Evolutionary conservation across 2,329 filamentous ascomycete species (phyloP).

Genomic region (Ophiocordyceps polyrhachis-furcata): DNA sequence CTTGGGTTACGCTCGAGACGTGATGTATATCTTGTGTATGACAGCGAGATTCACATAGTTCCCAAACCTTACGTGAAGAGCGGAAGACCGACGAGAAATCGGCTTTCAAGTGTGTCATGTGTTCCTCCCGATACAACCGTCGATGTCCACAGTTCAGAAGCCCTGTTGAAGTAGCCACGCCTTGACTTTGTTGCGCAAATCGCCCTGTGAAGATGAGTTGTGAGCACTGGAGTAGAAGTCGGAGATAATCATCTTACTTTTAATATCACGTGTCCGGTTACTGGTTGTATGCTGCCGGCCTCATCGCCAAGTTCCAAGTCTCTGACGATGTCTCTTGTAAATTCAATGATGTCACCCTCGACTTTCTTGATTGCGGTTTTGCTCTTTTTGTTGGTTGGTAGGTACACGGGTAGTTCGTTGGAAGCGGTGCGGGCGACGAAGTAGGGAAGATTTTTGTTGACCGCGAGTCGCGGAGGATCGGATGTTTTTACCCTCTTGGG

Average conservation of each 20-base stretch:
- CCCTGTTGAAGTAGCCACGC: constrained; percentile 16
- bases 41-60: constrained; percentile 6
- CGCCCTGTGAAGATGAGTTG: constrained; percentile 8
- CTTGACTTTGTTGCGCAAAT: constrained; percentile 11
- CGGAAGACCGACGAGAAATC: neutral
- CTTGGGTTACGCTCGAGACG: constrained; percentile 1
- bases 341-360: constrained; percentile 46
- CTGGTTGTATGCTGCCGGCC: constrained; percentile 32
- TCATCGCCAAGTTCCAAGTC: constrained; percentile 37
- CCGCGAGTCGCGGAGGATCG: too few relatives aligned
- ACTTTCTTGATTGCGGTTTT: constrained; percentile 63
- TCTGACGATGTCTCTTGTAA: constrained; percentile 44
- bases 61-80: constrained; percentile 6
- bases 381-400: constrained; percentile 62
- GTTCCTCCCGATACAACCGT: neutral
- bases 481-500: too few relatives aligned
- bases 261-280: constrained; percentile 57
- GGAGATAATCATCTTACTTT: constrained; percentile 32
- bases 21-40: constrained; percentile 9
- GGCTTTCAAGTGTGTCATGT: too few relatives aligned
- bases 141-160: constrained; percentile 10
- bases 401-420: constrained; percentile 59
- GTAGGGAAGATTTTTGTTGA: constrained; percentile 28
- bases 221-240: neutral
- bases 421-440: constrained; percentile 52